Base-by-base conservation (phyloP, 129 eudicot genomes). In the Tagetes patula region DNA sequence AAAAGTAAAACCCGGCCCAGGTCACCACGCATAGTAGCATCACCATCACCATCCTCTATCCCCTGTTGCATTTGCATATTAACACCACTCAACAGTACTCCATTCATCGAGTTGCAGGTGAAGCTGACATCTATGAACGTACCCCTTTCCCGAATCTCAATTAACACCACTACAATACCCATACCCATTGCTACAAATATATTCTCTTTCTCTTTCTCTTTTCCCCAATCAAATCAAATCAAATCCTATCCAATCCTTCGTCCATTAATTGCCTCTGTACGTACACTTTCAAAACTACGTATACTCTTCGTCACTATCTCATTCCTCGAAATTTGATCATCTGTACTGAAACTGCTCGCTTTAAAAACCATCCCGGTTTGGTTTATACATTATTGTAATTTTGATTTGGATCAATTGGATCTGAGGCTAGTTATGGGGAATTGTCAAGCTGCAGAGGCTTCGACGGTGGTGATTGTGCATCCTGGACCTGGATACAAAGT, bases 381-480 rank as follows among this genome's bases (percentile, higher is more conserved):
- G 27, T 20, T 20, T 20, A 20, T 20, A 20, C 27, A 20, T 20
- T 20, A 20, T 20, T 20, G 27, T 20, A 20, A 20, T 20, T 20
- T 20, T 20, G 27, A 20, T 20, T 20, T 20, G 27, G 27, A 48
- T 55, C 59, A 32, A 13, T 40, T 12, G 4, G 69, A 39, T 64
- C 66, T 61, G 67, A 61, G 70, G 59, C 41, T 53, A 14, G 9
- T 0, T 27, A 91, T 91, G 97, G 97, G 97, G 77, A 91, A 91
- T 50, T 91, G 97, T 67, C 97, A 91, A 65, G 88, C 97, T 6
- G 90, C 97, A 4, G 97, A 91, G 74, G 90, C 89, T 32, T 96
- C 97, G 30, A 81, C 90, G 68, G 96, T 88, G 70, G 82, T 88
- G 83, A 83, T 91, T 11, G 84, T 75, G 31, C 97, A 91, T 77